phyloP scores from a whole-genome alignment of 495 filamentous ascomycete species.

The Aspergillus wentii region DNA sequence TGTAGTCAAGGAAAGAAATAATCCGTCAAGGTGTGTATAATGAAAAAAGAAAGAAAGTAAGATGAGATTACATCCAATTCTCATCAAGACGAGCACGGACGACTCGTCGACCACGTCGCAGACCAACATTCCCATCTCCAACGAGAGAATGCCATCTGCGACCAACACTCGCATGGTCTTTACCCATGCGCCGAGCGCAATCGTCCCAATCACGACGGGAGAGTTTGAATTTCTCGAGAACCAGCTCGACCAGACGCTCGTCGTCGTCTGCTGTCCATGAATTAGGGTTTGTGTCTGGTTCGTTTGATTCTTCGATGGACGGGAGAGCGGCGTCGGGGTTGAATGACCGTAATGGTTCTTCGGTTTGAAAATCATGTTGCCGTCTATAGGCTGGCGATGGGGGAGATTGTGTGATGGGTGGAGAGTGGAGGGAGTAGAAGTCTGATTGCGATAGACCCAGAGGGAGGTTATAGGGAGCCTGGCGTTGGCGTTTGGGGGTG shows the following conservation, averaged over 20 bases:
- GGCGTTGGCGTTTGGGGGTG: constrained; percentile 64
- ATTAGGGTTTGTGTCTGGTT: constrained; percentile 18
- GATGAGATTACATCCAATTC: constrained; percentile 11
- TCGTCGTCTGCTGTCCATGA: constrained; percentile 66
- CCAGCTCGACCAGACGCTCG: constrained; percentile 64
- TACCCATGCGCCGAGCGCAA: constrained; percentile 63
- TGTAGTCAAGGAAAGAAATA: constrained; percentile 8
- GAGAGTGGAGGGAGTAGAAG: constrained; percentile 53
- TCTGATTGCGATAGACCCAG: constrained; percentile 61
- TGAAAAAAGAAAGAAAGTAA: constrained; percentile 3
- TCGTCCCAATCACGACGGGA: constrained; percentile 74
- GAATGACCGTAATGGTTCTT: constrained; percentile 9
- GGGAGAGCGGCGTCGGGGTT: constrained; percentile 34
- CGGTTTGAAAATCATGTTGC: constrained; percentile 6
- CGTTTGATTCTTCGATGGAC: constrained; percentile 35
- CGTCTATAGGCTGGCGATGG: constrained; percentile 25
- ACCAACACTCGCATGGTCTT: constrained; percentile 60
- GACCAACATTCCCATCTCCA: constrained; percentile 54
- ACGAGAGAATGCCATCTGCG: constrained; percentile 64
- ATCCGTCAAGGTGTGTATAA: constrained; percentile 14
- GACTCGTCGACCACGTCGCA: constrained; percentile 38
- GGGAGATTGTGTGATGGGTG: constrained; percentile 35
- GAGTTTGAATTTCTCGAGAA: constrained; percentile 70
- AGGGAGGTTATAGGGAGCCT: constrained; percentile 62
- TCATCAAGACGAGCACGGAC: constrained; percentile 51